Evolutionary conservation across 805 yeast genomes (phyloP).

Genomic region (Saccharomyces eubayanus): DNA sequence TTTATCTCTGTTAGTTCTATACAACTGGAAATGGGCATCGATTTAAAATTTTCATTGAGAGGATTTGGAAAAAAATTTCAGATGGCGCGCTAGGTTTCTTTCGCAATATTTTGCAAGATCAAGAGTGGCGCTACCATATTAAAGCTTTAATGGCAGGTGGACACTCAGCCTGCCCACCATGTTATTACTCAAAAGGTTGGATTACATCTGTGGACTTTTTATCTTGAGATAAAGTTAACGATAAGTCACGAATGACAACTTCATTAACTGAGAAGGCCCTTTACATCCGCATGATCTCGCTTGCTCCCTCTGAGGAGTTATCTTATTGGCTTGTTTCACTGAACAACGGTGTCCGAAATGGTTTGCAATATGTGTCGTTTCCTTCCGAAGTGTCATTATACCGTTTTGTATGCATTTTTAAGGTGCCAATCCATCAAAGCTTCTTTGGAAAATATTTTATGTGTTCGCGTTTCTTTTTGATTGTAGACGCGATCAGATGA

Average conservation of each 20-base stretch:
- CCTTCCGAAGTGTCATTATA: not conserved
- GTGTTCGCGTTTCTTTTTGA: conserved; percentile 2
- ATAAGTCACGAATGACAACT: too few relatives aligned
- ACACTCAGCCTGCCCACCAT: not conserved
- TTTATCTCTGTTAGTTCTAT: not conserved
- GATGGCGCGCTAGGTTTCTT: not conserved
- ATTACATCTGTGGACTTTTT: not conserved
- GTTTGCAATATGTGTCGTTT: not conserved
- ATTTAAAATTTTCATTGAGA: not conserved
- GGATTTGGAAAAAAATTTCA: not conserved
- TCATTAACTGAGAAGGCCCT: too few relatives aligned
- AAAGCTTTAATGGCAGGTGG: not conserved
- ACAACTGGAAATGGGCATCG: not conserved
- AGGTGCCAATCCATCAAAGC: not conserved
- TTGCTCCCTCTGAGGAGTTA: not conserved
- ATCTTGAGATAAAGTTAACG: too few relatives aligned
- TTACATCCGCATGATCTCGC: too few relatives aligned
- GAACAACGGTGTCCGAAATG: not conserved
- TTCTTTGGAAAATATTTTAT: not conserved
- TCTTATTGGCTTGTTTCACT: not conserved
- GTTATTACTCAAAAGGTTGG: too few relatives aligned
- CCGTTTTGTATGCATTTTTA: not conserved
- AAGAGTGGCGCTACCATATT: not conserved
- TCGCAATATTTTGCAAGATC: not conserved
- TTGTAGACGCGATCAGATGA: conserved; percentile 13